Evolutionary conservation across 208 protist genomes (phyloP), one percentile per base, ranked within the genome.

Genomic region (Crithidia brevicula): DNA sequence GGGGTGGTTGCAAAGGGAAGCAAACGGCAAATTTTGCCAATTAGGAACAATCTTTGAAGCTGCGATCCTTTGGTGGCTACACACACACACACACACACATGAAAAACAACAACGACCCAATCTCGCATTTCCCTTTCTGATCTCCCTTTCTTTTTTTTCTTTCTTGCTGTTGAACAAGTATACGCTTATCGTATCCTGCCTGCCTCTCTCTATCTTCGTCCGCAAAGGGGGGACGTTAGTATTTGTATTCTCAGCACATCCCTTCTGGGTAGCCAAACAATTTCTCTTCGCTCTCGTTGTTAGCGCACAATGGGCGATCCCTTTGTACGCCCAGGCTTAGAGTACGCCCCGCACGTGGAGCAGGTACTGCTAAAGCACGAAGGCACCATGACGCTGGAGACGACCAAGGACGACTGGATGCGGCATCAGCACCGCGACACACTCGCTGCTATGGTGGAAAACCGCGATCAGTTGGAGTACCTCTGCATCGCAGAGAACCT

Each of bases 371-470:
- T 96, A 33, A 81, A 84, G 51, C 70, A 96, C 45, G 88, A 94
- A 45, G 91, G 91, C 28, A 96, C 91, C 15, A 79, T 94, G 62
- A 92, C 83, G 20, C 33, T 92, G 15, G 82, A 86, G 40, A 91
- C 81, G 13, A 91, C 78, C n/a, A 94, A 91, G 72, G 82, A 92
- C 11, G 91, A 97, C 46, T 97, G 93, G 91, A 53, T 95, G 36
- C 78, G 83, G 9, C 88, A 81, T 61, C 89, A 95, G 67, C 93
- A 97, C 57, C 88, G 93, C 15, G 93, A 97, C 69, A 95, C 93
- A 1, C 54, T 91, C n/a, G 88, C 86, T n/a, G 62, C 79, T 43
- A 53, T 96, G 31, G 75, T 96, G 10, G 65, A 83, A 28, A 79
- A 93, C 47, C 73, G 77, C 22, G 86, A 93, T 43, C 79, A 92